Percentiles rank a stretch among this genome's conserved stretches.
Evolutionary conservation across 1,139 yeast species (phyloP).

Genomic region (Yamadazyma epiphylla): DNA sequence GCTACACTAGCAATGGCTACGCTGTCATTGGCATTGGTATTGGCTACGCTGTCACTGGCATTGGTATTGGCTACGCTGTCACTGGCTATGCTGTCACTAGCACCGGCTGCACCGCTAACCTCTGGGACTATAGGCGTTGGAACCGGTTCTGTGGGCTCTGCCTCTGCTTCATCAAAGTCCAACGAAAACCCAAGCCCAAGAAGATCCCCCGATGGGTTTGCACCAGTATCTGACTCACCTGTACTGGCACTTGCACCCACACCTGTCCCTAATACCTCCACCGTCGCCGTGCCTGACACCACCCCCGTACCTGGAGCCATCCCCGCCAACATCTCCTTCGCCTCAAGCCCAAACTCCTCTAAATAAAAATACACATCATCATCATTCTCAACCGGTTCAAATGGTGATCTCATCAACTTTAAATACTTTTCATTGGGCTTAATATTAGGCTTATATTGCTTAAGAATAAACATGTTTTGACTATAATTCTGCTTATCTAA

Average conservation of each 20-base stretch:
- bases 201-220: slow-evolving; percentile 1
- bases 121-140: too few relatives aligned
- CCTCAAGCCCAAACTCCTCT: slow-evolving; percentile 10
- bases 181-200: slow-evolving; percentile 2
- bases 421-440: slow-evolving; percentile 10
- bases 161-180: slow-evolving; percentile 1
- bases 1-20: too few relatives aligned
- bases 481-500: slow-evolving; percentile 26
- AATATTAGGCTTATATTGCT: slow-evolving; percentile 9
- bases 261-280: not conserved
- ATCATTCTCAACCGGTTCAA: slow-evolving; percentile 9
- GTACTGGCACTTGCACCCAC: too few relatives aligned
- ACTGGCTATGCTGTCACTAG: too few relatives aligned
- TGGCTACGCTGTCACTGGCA: too few relatives aligned
- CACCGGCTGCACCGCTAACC: too few relatives aligned
- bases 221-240: too few relatives aligned
- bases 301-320: not conserved
- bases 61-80: too few relatives aligned
- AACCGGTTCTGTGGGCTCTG: too few relatives aligned
- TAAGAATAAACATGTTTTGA: slow-evolving; percentile 10
- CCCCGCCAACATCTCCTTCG: not conserved
- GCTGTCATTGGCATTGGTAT: too few relatives aligned
- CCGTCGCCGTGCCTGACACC: not conserved
- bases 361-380: slow-evolving; percentile 9
- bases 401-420: slow-evolving; percentile 8